phyloP scores from a whole-genome alignment of 129 eudicot species.

The Helichrysum umbraculigerum region DNA sequence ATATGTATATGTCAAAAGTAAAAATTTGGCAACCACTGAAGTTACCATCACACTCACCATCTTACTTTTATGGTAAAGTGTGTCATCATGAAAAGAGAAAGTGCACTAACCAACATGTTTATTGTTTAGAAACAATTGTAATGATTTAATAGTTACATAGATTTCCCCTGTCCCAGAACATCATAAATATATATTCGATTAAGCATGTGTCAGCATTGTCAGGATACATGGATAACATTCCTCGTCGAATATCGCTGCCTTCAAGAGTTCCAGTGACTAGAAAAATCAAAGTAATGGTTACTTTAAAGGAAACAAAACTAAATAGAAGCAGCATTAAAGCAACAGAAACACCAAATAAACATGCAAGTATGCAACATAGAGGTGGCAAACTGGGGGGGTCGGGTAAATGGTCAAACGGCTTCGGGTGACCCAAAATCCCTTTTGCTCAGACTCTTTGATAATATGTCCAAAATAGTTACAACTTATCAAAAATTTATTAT shows the following conservation, averaged over 20 bases:
- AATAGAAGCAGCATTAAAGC: neutral
- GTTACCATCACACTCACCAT: conserved; percentile 12
- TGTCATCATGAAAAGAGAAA: conserved; percentile 7
- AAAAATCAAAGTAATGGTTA: conserved; percentile 34
- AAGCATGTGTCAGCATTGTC: neutral
- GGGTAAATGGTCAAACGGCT: neutral
- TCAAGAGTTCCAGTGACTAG: conserved; percentile 85
- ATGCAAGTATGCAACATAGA: neutral
- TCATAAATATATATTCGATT: conserved; percentile 10
- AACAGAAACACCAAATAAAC: neutral
- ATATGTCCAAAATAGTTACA: neutral
- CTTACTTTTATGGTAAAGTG: neutral
- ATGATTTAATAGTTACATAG: conserved; percentile 13
- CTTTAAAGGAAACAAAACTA: neutral
- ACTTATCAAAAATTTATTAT: neutral
- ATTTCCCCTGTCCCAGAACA: neutral
- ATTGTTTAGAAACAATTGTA: neutral
- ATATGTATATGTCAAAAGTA: neutral
- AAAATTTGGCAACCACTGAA: neutral
- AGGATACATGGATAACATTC: conserved; percentile 98
- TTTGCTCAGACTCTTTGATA: neutral
- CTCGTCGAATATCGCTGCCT: conserved; percentile 75
- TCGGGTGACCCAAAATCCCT: neutral
- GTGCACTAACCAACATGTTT: conserved; percentile 21
- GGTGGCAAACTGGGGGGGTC: neutral